Conservation (phyloP, 305 asterid species). For the Solanum aculeatissimum region DNA sequence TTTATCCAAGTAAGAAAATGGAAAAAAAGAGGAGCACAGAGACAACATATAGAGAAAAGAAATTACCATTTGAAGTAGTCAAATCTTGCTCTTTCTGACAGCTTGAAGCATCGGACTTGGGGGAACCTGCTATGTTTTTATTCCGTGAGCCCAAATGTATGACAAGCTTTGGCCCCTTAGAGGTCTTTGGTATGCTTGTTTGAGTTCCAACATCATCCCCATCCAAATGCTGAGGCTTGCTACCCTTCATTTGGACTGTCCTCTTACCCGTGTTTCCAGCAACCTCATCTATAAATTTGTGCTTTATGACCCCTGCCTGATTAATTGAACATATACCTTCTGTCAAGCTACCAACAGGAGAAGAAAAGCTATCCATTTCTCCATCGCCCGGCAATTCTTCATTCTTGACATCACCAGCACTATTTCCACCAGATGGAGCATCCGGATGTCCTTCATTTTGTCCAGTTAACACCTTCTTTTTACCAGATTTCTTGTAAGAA, state of each 20-base stretch:
- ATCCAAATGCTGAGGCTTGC: slow-evolving; percentile 28
- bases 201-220: slow-evolving; percentile 40
- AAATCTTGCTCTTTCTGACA: too few species aligned
- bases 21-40: not conserved
- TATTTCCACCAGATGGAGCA: slow-evolving; percentile 28
- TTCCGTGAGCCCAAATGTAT: too few species aligned
- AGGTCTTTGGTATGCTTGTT: slow-evolving; percentile 27
- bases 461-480: slow-evolving; percentile 44
- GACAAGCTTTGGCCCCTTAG: slow-evolving; percentile 33
- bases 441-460: slow-evolving; percentile 24
- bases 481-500: slow-evolving; percentile 18
- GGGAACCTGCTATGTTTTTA: too few species aligned
- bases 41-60: not conserved
- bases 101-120: too few species aligned
- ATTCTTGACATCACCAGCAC: slow-evolving; percentile 20
- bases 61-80: too few species aligned
- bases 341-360: slow-evolving; percentile 44
- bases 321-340: slow-evolving; percentile 36
- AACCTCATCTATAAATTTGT: slow-evolving; percentile 45
- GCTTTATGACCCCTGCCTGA: slow-evolving; percentile 34
- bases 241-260: slow-evolving; percentile 57
- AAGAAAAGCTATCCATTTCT: slow-evolving; percentile 33
- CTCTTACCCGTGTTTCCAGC: slow-evolving; percentile 29
- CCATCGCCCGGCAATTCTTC: slow-evolving; percentile 28
- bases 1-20: not conserved